Conservation (phyloP, 108 stramenopile species). For the Fragilaria crotonensis region DNA sequence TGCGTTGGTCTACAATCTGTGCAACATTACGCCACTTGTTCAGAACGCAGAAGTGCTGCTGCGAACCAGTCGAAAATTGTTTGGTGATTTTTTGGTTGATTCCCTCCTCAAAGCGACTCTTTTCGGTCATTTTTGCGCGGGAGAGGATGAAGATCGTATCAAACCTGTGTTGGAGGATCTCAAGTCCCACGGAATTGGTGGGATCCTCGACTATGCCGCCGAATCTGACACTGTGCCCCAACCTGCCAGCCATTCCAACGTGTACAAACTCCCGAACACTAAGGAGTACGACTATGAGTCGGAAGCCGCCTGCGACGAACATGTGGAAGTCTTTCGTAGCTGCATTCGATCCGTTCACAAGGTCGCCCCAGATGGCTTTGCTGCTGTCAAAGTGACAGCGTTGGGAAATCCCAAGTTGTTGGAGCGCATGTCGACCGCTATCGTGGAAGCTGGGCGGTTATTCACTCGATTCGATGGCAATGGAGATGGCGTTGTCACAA, state of each 20-base stretch:
- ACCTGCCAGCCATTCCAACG: too few relatives aligned
- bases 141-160: constrained; percentile 65
- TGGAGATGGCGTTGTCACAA: constrained; percentile 43
- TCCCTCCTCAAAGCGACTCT: constrained; percentile 65
- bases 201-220: constrained; percentile 97
- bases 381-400: constrained; percentile 94
- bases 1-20: constrained; percentile 47
- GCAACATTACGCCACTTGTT: constrained; percentile 56
- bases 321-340: constrained; percentile 51
- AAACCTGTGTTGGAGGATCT: constrained; percentile 54
- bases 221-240: constrained; percentile 55
- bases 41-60: constrained; percentile 53
- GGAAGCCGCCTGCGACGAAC: constrained; percentile 78
- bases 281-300: constrained; percentile 60
- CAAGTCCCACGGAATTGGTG: constrained; percentile 43
- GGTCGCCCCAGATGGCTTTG: constrained; percentile 70
- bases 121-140: constrained; percentile 94
- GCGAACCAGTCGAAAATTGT: constrained; percentile 14
- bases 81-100: constrained; percentile 59
- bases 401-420: constrained; percentile 87
- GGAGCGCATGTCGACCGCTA: constrained; percentile 71
- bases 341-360: constrained; percentile 82
- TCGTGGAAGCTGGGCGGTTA: constrained; percentile 58
- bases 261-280: too few relatives aligned
- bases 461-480: constrained; percentile 62